These are phyloP conservation scores for Tephrocybe sp. DNA, from an alignment of 768 basidiomycete species.

Conservation along the genomic window DNA sequence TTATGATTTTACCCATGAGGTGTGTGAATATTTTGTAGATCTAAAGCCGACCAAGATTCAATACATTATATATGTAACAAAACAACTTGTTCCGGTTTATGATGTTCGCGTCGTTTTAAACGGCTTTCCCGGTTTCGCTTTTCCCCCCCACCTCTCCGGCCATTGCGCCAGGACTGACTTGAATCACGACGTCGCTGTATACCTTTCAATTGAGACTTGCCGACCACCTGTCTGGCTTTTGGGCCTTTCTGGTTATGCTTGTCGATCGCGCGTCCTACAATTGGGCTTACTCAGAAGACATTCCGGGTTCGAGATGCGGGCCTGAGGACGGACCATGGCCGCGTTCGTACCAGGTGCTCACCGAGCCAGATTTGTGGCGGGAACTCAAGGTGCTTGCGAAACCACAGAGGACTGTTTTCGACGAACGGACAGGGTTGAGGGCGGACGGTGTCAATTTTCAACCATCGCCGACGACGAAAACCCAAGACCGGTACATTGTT, in stretches of 20 bases:
- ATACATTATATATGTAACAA: slow-evolving; percentile 11
- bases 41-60: slow-evolving; percentile 14
- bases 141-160: not conserved
- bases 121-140: not conserved
- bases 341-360: slow-evolving; percentile 50
- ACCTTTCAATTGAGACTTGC: slow-evolving; percentile 8
- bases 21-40: slow-evolving; percentile 14
- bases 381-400: slow-evolving; percentile 48
- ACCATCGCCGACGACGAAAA: slow-evolving; percentile 49
- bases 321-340: slow-evolving; percentile 70
- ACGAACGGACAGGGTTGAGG: slow-evolving; percentile 28
- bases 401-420: slow-evolving; percentile 43
- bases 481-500: slow-evolving; percentile 65
- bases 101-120: slow-evolving; percentile 16
- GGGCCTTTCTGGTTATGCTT: slow-evolving; percentile 33
- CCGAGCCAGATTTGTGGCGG: slow-evolving; percentile 50
- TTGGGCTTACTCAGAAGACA: slow-evolving; percentile 57
- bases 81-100: slow-evolving; percentile 11
- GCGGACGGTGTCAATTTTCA: slow-evolving; percentile 69
- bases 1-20: slow-evolving; percentile 13
- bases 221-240: slow-evolving; percentile 14
- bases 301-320: slow-evolving; percentile 58
- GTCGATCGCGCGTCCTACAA: slow-evolving; percentile 33
- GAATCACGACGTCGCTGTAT: slow-evolving; percentile 14
- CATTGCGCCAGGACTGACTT: slow-evolving; percentile 1